These are phyloP conservation scores for Leptographium lundbergii DNA, from an alignment of 2,329 filamentous ascomycete genomes.

Conservation along the genomic window DNA sequence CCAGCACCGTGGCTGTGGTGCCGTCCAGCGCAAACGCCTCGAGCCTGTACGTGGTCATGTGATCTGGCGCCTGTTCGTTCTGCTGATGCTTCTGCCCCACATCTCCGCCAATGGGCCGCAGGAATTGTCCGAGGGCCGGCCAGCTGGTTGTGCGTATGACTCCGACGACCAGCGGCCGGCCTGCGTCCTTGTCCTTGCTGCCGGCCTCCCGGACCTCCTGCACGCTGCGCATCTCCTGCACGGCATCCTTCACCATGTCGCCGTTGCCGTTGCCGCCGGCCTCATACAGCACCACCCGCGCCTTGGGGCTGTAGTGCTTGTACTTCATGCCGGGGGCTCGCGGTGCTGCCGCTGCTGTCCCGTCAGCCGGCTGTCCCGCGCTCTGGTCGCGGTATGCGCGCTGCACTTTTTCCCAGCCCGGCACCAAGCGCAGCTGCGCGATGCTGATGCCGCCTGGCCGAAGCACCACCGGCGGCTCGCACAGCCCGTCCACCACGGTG, in stretches of 20 bases:
- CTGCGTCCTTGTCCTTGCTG: background rate
- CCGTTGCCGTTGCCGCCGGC: slow-evolving; percentile 21
- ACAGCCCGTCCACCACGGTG: slow-evolving; percentile 88
- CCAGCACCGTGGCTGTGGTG: slow-evolving; percentile 37
- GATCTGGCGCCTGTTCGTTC: slow-evolving; percentile 13
- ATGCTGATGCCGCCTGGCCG: slow-evolving; percentile 79
- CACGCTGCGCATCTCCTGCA: slow-evolving; percentile 5
- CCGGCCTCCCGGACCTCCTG: background rate
- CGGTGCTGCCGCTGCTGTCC: slow-evolving; percentile 34
- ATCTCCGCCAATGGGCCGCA: background rate
- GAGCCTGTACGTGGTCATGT: slow-evolving; percentile 19
- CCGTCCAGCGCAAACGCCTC: slow-evolving; percentile 25
- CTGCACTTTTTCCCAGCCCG: slow-evolving; percentile 69
- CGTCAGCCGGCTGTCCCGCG: background rate
- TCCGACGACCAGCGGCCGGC: slow-evolving; percentile 23
- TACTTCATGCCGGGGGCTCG: slow-evolving; percentile 98
- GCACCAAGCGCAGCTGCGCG: slow-evolving; percentile 59
- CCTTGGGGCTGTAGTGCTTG: slow-evolving; percentile 89
- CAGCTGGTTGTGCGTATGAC: slow-evolving; percentile 44
- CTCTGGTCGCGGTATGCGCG: slow-evolving; percentile 61
- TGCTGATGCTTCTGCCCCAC: slow-evolving; percentile 14
- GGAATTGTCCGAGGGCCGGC: slow-evolving; percentile 27
- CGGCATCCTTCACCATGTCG: slow-evolving; percentile 21
- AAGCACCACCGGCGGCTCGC: slow-evolving; percentile 66
- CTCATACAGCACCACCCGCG: slow-evolving; percentile 75